Evolutionary conservation across 208 protist species (phyloP).

Genomic region (Leishmania tarentolae): DNA sequence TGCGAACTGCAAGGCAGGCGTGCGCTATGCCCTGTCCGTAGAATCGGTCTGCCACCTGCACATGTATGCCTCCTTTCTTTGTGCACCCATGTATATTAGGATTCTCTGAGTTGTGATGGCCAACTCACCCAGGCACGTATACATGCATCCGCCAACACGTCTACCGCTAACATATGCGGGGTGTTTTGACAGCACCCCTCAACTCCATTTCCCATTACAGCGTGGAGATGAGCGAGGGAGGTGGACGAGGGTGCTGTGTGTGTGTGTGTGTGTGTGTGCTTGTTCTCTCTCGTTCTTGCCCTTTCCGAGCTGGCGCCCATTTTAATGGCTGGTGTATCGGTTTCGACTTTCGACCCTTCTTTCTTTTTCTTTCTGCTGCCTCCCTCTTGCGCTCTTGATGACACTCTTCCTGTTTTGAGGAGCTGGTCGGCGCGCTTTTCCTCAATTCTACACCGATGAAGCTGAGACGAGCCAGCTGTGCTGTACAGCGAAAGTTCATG

Average conservation of each 20-base stretch:
- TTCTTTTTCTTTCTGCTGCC: not conserved
- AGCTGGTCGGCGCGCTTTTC: not conserved
- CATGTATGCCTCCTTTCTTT: slow-evolving; percentile 6
- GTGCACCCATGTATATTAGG: slow-evolving; percentile 17
- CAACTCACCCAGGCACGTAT: not conserved
- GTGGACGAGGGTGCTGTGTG: not conserved
- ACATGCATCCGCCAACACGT: not conserved
- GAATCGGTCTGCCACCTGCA: not conserved
- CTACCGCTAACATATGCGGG: not conserved
- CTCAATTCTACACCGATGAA: not conserved
- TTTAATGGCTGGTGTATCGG: not conserved
- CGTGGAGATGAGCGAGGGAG: not conserved
- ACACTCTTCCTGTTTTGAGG: not conserved
- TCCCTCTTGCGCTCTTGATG: not conserved
- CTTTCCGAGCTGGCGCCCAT: not conserved
- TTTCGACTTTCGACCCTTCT: not conserved
- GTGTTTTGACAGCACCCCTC: not conserved
- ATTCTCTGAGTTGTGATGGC: not conserved
- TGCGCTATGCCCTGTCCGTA: not conserved
- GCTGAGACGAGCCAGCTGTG: not conserved
- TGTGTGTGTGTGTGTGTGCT: not conserved
- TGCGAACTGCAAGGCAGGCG: no score
- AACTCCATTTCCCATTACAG: not conserved
- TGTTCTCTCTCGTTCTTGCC: not conserved
- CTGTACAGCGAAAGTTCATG: not conserved